Base-by-base conservation (phyloP, 768 basidiomycete genomes). In the Lactarius evosmus region DNA sequence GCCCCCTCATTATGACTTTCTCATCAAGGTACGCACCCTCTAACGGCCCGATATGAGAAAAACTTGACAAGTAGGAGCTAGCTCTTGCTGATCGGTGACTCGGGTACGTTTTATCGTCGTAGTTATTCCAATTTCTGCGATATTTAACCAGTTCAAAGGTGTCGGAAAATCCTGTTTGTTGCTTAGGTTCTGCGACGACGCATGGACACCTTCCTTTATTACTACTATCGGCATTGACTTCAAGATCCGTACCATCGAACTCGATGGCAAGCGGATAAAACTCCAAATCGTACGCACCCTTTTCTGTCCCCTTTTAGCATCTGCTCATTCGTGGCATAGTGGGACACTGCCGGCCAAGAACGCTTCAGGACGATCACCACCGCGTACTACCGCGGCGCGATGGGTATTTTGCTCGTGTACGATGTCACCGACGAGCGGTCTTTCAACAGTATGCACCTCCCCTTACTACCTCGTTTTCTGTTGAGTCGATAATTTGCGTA, bases 151-250 rank as follows among this genome's bases (percentile, higher is more conserved):
- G 14, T 41, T 51, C 52, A 32, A 44, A 88, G 94, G 94, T 78
- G 95, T 97, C 70, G 94, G 96, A 67, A 95, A 99, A 82, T 98
- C 95, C 30, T 94, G 92, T 78, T 82, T 95, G n/a, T 81, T 95
- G 58, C 84, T 94, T 66, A 89, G 94, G 68, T 99, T 99, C 85
- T 98, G 95, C 75, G 97, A 98, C 80, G 97, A 99, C 77, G 92
- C 95, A 67, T 99, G 95, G 95, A 98, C 97, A 36, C 95, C 95
- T 54, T 95, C 92, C 50, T 98, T 98, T 81, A 98, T 98, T 78
- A 98, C 95, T 62, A 99, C 97, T 62, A 99, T 99, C 75, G 97
- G 96, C 63, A 95, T 98, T 70, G 95, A 97, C 85, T 97, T 97
- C 83, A 96, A 95, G 88, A 98, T 98, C 77, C 88, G 96, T 36